Base-by-base conservation (phyloP, 2,329 filamentous ascomycete genomes). In the Diaporthe capsici region DNA sequence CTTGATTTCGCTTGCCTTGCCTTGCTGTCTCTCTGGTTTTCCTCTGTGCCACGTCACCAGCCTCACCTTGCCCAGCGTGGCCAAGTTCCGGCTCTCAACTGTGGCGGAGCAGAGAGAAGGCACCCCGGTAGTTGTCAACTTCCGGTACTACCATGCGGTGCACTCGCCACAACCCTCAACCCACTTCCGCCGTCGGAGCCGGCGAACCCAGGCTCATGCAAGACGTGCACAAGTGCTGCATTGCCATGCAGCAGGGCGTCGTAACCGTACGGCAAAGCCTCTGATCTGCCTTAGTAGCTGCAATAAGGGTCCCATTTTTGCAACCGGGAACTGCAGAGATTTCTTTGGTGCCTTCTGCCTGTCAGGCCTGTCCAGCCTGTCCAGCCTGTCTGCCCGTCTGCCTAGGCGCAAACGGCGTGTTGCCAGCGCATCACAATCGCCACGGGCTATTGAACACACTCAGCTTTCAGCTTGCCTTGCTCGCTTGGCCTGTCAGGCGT, bases 21-120 rank as follows among this genome's bases (percentile, higher is more conserved):
- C 37, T 47, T 34, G 34, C 42, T 34, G 39, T 53, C 25, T 58
- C 47, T 49, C 39, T 76, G 37, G 80, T 74, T 77, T 60, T 67
- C 31, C 53, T 7, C 37, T 65, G 75, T 85, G 86, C 85, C 86
- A 87, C 86, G 86, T 87, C 85, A 85, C 84, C 81, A 86, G 84
- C 84, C 85, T 85, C 84, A 84, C 78, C 71, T 78, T 65, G 57
- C 68, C 51, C 71, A 71, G 55, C 73, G 73, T 75, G 60, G 73
- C 75, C 75, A 77, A 78, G 51, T 72, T 74, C 71, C 76, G 76
- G 78, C 70, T 70, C 13, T 75, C 73, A 78, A 71, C 78, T 82
- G 84, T 86, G 85, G 85, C 85, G 84, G 82, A 86, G 85, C 81
- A 80, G 8, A 42, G 34, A 39, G 8, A 70, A 8, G 1, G 13